These are phyloP conservation scores for Diutina neorugosa DNA, from an alignment of 1,139 yeast species.

Conservation along the genomic window DNA sequence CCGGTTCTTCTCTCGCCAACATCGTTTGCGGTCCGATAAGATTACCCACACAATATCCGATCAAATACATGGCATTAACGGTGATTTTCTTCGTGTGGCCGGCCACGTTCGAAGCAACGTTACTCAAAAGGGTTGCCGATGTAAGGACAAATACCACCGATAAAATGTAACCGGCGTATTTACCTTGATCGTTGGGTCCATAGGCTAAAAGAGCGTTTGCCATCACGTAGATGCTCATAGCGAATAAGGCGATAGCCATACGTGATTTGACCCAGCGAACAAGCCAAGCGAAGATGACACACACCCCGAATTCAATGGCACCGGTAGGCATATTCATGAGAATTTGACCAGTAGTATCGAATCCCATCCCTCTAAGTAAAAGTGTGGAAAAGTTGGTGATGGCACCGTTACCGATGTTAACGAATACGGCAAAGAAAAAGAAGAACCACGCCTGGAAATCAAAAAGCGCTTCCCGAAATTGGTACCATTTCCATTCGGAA, in stretches of 20 bases:
- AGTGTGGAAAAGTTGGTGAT: slow-evolving; percentile 37
- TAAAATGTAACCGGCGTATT: neutral
- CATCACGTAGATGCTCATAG: neutral
- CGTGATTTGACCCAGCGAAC: neutral
- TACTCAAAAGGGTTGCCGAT: neutral
- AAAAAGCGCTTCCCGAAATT: slow-evolving; percentile 40
- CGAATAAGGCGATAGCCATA: slow-evolving; percentile 3
- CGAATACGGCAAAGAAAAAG: slow-evolving; percentile 23
- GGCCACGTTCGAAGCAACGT: neutral
- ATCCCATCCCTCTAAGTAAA: slow-evolving; percentile 34
- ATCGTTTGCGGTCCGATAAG: slow-evolving; percentile 2
- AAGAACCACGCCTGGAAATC: slow-evolving; percentile 26
- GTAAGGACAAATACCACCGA: neutral
- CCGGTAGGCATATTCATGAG: slow-evolving; percentile 24
- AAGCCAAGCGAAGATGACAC: slow-evolving; percentile 15
- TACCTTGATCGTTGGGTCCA: neutral
- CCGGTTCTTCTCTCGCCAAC: neutral
- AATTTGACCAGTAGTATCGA: slow-evolving; percentile 22
- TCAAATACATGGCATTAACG: neutral
- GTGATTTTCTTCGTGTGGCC: slow-evolving; percentile 4
- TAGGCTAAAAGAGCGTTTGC: neutral
- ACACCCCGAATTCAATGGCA: slow-evolving; percentile 31
- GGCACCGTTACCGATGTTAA: slow-evolving; percentile 43
- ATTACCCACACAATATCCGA: slow-evolving; percentile 3
- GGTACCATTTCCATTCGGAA: slow-evolving; percentile 16